phyloP scores from a whole-genome alignment of 2,329 filamentous ascomycete genomes.

The Ophiocordyceps unilateralis region DNA sequence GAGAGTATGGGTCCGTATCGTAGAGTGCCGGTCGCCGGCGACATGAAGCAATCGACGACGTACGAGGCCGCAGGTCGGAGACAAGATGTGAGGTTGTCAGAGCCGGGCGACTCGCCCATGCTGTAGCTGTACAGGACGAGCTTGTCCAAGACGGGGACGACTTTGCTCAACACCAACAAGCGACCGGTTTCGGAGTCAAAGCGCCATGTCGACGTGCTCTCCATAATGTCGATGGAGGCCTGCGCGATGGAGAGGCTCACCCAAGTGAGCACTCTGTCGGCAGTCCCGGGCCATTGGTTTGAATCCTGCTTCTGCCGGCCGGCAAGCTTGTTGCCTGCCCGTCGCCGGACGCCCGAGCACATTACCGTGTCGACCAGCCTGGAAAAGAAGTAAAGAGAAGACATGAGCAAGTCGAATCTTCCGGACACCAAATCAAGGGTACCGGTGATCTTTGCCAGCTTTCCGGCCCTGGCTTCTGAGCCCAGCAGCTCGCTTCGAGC shows the following conservation, averaged over 20 bases:
- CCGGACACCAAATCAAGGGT: constrained; percentile 63
- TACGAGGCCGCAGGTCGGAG: constrained; percentile 60
- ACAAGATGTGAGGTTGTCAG: constrained; percentile 34
- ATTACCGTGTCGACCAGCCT: constrained; percentile 61
- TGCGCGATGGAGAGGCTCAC: constrained; percentile 58
- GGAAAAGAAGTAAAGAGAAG: constrained; percentile 57
- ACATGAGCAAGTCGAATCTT: constrained; percentile 60
- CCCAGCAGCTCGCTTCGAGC: constrained; percentile 66
- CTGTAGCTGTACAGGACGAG: constrained; percentile 59
- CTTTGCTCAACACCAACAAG: constrained; percentile 46
- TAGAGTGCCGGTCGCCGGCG: constrained; percentile 49
- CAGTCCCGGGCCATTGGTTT: constrained; percentile 51
- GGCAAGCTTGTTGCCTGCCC: constrained; percentile 32
- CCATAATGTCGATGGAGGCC: constrained; percentile 65
- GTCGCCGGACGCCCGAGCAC: constrained; percentile 49
- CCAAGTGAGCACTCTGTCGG: constrained; percentile 58
- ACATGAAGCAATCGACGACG: constrained; percentile 60
- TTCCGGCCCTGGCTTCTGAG: constrained; percentile 56
- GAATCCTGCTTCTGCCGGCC: constrained; percentile 26
- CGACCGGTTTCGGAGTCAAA: constrained; percentile 54
- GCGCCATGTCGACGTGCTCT: constrained; percentile 74
- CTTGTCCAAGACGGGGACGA: constrained; percentile 54
- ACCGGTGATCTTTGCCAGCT: constrained; percentile 64
- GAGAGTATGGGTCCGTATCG: constrained; percentile 63
- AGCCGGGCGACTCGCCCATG: constrained; percentile 42